Percentiles rank a stretch among this genome's conserved stretches.
phyloP scores from a whole-genome alignment of 495 filamentous ascomycete species.

The Aspergillus incahuasiensis region DNA sequence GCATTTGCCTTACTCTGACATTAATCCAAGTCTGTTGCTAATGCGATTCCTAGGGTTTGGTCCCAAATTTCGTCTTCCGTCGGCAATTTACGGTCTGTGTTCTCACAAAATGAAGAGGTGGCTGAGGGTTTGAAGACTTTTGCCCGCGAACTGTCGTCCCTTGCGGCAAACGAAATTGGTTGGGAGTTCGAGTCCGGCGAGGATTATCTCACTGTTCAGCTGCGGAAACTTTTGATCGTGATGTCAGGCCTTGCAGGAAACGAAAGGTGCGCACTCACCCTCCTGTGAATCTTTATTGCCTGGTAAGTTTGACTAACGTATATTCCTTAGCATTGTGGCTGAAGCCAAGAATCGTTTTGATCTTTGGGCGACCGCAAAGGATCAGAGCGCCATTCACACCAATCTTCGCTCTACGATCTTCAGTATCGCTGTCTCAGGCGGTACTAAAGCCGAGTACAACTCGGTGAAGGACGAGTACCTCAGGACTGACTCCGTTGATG shows the following conservation, averaged over 20 bases:
- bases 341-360: slow-evolving; percentile 74
- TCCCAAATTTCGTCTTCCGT: slow-evolving; percentile 71
- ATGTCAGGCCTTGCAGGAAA: slow-evolving; percentile 72
- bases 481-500: slow-evolving; percentile 76
- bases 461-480: slow-evolving; percentile 78
- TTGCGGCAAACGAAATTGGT: slow-evolving; percentile 71
- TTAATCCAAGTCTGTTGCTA: slow-evolving; percentile 8
- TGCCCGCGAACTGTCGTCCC: slow-evolving; percentile 61
- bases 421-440: slow-evolving; percentile 66
- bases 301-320: slow-evolving; percentile 19
- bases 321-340: slow-evolving; percentile 48
- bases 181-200: slow-evolving; percentile 77
- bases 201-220: slow-evolving; percentile 73
- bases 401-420: slow-evolving; percentile 77
- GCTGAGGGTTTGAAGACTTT: slow-evolving; percentile 69
- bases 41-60: slow-evolving; percentile 59
- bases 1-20: neutral
- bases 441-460: slow-evolving; percentile 61
- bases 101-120: slow-evolving; percentile 52
- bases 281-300: neutral
- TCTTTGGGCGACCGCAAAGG: slow-evolving; percentile 61
- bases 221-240: slow-evolving; percentile 73
- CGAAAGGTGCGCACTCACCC: slow-evolving; percentile 49
- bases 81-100: slow-evolving; percentile 58
- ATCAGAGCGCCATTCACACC: slow-evolving; percentile 67